These are phyloP conservation scores for Rutstroemia sydowiana DNA, from an alignment of 2,329 filamentous ascomycete species.

Conservation along the genomic window DNA sequence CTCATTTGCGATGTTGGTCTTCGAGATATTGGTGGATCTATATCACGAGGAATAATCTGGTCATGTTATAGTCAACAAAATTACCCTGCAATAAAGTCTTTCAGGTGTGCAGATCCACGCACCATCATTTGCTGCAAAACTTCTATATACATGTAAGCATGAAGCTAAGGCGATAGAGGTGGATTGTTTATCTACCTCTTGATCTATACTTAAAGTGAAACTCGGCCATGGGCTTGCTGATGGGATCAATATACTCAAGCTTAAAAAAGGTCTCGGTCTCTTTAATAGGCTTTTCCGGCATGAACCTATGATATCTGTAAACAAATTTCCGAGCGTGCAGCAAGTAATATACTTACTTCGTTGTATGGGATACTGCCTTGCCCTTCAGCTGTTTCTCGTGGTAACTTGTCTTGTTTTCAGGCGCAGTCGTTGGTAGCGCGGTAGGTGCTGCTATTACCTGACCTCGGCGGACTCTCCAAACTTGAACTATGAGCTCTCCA, in stretches of 20 bases:
- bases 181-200: not conserved
- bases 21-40: too few relatives aligned
- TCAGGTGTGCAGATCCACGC: not conserved
- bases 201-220: slow-evolving; percentile 12
- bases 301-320: not conserved
- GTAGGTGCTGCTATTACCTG: not conserved
- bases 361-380: slow-evolving; percentile 1
- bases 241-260: slow-evolving; percentile 7
- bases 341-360: not conserved
- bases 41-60: not conserved
- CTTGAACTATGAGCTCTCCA: slow-evolving; percentile 5
- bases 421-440: not conserved
- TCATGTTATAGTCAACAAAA: too few relatives aligned
- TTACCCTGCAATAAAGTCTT: too few relatives aligned
- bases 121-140: slow-evolving; percentile 6
- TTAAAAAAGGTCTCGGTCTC: slow-evolving; percentile 1
- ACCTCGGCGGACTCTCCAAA: slow-evolving; percentile 4
- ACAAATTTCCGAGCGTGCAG: not conserved
- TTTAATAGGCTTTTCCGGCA: not conserved
- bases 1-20: not conserved
- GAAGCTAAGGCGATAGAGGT: not conserved
- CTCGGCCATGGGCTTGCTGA: slow-evolving; percentile 1
- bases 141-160: not conserved
- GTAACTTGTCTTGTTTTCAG: not conserved
- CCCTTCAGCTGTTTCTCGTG: slow-evolving; percentile 2